Conservation (phyloP, 1,284 basidiomycete species). For the Rhodotorula sp. region DNA sequence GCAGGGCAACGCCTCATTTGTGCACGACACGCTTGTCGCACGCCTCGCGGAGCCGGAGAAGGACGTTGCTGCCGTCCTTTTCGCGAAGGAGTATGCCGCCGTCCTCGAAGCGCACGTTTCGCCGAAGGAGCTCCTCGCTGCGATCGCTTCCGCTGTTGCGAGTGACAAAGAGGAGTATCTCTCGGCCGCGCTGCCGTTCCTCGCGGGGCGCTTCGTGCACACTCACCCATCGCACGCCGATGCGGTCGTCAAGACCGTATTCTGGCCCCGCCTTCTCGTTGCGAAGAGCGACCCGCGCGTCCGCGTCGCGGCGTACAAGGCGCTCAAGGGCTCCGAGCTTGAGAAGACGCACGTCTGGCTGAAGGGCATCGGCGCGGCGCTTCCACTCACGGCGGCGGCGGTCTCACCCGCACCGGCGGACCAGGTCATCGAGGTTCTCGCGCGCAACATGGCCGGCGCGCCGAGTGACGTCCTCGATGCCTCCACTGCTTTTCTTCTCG, state of each 20-base stretch:
- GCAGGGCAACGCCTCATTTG: conserved; percentile 41
- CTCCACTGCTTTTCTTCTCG: conserved; percentile 31
- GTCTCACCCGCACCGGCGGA: conserved; percentile 13
- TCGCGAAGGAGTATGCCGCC: conserved; percentile 55
- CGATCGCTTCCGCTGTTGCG: conserved; percentile 52
- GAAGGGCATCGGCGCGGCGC: conserved; percentile 8
- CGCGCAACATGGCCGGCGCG: conserved; percentile 32
- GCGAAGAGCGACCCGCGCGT: conserved; percentile 58
- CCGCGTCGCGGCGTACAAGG: background rate
- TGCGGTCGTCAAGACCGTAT: conserved; percentile 61
- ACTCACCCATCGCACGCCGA: conserved; percentile 52
- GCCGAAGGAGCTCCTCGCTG: conserved; percentile 56
- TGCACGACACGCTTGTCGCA: conserved; percentile 54
- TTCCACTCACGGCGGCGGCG: background rate
- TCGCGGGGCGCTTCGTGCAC: conserved; percentile 58
- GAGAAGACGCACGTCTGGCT: conserved; percentile 33
- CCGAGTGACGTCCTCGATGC: background rate
- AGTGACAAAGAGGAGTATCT: conserved; percentile 59
- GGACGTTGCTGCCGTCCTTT: conserved; percentile 67
- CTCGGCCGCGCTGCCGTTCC: conserved; percentile 65
- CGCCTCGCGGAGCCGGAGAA: conserved; percentile 67
- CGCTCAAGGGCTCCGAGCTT: conserved; percentile 25
- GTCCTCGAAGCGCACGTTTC: conserved; percentile 8
- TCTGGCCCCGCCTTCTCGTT: conserved; percentile 73
- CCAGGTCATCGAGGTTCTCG: conserved; percentile 25